Evolutionary conservation across 331 rosid species (phyloP).

Genomic region (Erythrophleum ivorense): DNA sequence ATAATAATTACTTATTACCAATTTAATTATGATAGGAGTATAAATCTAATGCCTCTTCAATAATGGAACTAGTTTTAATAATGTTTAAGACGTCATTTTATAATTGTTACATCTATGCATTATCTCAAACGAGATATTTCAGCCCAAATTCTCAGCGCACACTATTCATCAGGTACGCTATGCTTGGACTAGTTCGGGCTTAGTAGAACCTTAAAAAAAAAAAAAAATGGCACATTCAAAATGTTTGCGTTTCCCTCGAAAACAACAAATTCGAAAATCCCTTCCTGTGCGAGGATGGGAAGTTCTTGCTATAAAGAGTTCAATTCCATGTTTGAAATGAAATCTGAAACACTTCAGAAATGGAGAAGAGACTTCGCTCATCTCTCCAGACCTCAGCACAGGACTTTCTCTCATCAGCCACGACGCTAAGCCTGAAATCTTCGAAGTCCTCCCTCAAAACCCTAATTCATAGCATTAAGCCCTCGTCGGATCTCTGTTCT

Average conservation of each 20-base stretch:
- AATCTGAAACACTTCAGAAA: background rate
- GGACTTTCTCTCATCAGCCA: conserved; percentile 62
- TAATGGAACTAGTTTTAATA: too few species aligned
- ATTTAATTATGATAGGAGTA: too few species aligned
- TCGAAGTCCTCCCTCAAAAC: conserved; percentile 70
- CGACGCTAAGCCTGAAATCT: conserved; percentile 59
- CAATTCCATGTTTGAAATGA: background rate
- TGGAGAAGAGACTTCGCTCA: conserved; percentile 87
- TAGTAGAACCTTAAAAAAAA: background rate
- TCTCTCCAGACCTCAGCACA: conserved; percentile 68
- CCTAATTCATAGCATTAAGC: conserved; percentile 65
- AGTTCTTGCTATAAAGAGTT: background rate
- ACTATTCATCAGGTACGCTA: too few species aligned
- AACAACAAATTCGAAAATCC: background rate
- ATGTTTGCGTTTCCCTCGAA: background rate
- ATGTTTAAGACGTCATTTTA: too few species aligned
- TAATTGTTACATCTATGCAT: too few species aligned
- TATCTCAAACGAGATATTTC: background rate
- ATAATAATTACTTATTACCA: too few species aligned
- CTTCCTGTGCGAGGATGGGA: background rate
- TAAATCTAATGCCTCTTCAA: too few species aligned
- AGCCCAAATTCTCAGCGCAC: background rate
- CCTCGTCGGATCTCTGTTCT: conserved; percentile 60
- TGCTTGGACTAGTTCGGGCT: background rate
- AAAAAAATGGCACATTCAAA: background rate